Evolutionary conservation across 441 rosid genomes (phyloP), one percentile per base, ranked within the genome.

Genomic region (Gossypium lobatum): DNA sequence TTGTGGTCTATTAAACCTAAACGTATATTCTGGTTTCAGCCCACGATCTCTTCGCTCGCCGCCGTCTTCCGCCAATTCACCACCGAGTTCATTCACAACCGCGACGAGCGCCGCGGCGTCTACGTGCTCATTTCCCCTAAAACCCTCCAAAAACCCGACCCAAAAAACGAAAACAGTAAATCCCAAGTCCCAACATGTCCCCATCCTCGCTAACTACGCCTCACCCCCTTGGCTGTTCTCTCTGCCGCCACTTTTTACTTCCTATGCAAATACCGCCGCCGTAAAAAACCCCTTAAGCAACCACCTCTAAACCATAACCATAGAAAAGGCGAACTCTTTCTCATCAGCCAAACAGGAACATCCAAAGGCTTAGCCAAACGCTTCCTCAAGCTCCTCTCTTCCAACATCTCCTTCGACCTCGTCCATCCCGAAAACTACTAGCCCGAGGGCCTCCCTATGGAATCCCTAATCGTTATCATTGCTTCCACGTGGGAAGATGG

Each of bases 401-500:
- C 77, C 18, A 84, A 71, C 61, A 71, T 91, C 65, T 71, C 77
- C 6, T 85, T 92, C 71, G 96, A 92, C 42, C 90, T 95, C 45
- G 86, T 89, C 62, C 93, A 95, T 76, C 83, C 90, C 59, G 82
- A 80, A 55, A 76, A 68, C 84, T 95, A 95, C 81, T 96, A 93
- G 80, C 98, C 99, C 17, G 97, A 95, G 75, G 99, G 91, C 75
- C 83, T 95, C 42, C 83, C 89, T 2, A 88, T 85, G 55, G 98
- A 95, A 76, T 73, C 77, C 14, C 45, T 87, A 2, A 78, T 91
- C 10, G 21, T 95, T 61, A 80, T 91, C 67, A 45, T 95, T 39
- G 93, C 96, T 14, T 93, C 96, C 55, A 90, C 96, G 1, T 95
- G 98, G 98, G 93, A 90, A 0, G 91, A 81, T 17, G 97, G 99